Evolutionary conservation across 2,329 filamentous ascomycete genomes (phyloP), one percentile per base, ranked within the genome.

Genomic region (Amauroascus niger): DNA sequence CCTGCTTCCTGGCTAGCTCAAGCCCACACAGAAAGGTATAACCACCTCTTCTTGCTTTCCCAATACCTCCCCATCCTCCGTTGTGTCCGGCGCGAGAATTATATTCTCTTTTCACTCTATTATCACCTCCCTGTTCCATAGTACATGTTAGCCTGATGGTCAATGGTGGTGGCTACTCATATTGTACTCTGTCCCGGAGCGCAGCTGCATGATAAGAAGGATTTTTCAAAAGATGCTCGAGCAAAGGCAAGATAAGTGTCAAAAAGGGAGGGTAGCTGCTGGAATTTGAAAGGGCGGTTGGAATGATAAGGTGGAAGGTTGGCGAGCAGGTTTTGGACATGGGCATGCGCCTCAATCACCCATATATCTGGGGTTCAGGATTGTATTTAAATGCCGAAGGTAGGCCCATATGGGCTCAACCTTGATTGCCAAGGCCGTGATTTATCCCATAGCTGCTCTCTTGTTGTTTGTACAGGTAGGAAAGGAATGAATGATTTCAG

Each of bases 181-280:
- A 41, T 41, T 14, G 14, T 41, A 41, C 37, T 41, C 18, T 41
- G 37, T 41, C 37, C 37, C 37, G 14, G 37, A n/a, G 37, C 37
- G 37, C 37, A 41, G 37, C 37, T 22, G 37, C 37, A 41, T 41
- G 6, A 6, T 41, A 14, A 41, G 14, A 41, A 41, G 37, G 37
- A 41, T 41, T 6, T 41, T n/a, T 41, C 37, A n/a, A n/a, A 41
- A 41, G 37, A 14, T 41, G 37, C 37, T 41, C 14, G 37, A 41
- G 37, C 37, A 41, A 41, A 41, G 37, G 37, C 37, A 41, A 41
- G 37, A 41, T 41, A 41, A 41, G 37, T 41, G 37, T 41, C 37
- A 41, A 41, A 41, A n/a, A 41, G 18, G 37, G 37, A 22, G 37
- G n/a, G 37, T 41, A 6, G 37, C 37, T 41, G 37, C 37, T 41